Conservation (phyloP, 1,284 basidiomycete genomes). For the Cryptococcus sp. region DNA sequence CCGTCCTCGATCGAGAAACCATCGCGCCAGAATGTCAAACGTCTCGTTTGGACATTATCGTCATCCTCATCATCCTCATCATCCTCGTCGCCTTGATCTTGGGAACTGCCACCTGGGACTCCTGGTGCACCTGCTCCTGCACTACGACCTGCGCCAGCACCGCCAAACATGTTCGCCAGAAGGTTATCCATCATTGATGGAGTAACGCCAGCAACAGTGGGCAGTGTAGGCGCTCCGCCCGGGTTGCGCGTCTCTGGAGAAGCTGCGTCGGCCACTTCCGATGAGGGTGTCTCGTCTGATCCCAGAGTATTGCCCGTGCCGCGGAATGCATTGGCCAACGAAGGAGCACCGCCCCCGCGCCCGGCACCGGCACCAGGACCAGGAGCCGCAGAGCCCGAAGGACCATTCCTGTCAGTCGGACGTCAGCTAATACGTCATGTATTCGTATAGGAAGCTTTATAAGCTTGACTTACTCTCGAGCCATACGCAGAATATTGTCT, state of each 20-base stretch:
- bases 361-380: slow-evolving; percentile 23
- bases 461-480: slow-evolving; percentile 66
- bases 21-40: slow-evolving; percentile 90
- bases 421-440: background rate
- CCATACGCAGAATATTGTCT: slow-evolving; percentile 76
- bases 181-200: slow-evolving; percentile 18
- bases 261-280: slow-evolving; percentile 68
- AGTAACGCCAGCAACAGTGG: slow-evolving; percentile 13
- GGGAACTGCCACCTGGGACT: background rate
- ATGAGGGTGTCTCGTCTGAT: slow-evolving; percentile 75
- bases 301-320: slow-evolving; percentile 84
- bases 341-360: slow-evolving; percentile 24
- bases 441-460: slow-evolving; percentile 40
- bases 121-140: background rate
- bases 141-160: slow-evolving; percentile 7
- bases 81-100: slow-evolving; percentile 1
- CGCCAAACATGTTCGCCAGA: slow-evolving; percentile 22
- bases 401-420: slow-evolving; percentile 37
- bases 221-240: background rate
- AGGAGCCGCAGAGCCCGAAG: slow-evolving; percentile 48
- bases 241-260: slow-evolving; percentile 44
- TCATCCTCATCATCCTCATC: slow-evolving; percentile 53
- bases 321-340: slow-evolving; percentile 55
- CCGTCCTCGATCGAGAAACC: slow-evolving; percentile 94
- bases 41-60: slow-evolving; percentile 67